These are phyloP conservation scores for Afroboletus lepidellus DNA, from an alignment of 1,284 basidiomycete species.

Conservation along the genomic window DNA sequence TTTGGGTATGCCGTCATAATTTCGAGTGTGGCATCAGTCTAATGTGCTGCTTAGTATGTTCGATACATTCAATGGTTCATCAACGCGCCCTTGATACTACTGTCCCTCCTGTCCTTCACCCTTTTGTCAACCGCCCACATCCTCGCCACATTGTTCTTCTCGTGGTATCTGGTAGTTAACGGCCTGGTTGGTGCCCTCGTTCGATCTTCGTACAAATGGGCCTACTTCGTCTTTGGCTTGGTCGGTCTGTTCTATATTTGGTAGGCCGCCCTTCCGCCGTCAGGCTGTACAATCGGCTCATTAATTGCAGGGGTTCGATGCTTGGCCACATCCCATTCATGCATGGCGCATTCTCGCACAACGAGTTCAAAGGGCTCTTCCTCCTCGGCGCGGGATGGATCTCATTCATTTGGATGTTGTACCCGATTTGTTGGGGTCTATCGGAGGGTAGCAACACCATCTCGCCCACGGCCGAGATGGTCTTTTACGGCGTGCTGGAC, in stretches of 20 bases:
- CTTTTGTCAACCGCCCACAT: constrained; percentile 53
- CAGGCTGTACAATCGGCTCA: not conserved
- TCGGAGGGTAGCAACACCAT: constrained; percentile 50
- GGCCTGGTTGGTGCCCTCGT: constrained; percentile 54
- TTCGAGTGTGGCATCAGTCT: not conserved
- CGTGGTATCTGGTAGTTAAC: constrained; percentile 47
- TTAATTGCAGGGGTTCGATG: constrained; percentile 26
- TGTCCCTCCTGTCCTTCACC: constrained; percentile 51
- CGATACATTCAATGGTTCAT: constrained; percentile 60
- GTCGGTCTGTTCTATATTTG: constrained; percentile 48
- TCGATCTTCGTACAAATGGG: constrained; percentile 49
- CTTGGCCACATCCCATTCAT: constrained; percentile 19
- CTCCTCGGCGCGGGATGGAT: constrained; percentile 41
- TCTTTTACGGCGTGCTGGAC: constrained; percentile 64
- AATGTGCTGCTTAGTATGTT: constrained; percentile 34
- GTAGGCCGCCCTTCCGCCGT: constrained; percentile 36
- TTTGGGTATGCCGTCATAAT: constrained; percentile 44
- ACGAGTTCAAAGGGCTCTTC: constrained; percentile 30
- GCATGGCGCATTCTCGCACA: not conserved
- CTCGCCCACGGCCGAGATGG: constrained; percentile 43
- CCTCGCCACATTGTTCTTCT: constrained; percentile 54
- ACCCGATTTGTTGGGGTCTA: constrained; percentile 48
- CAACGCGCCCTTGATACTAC: constrained; percentile 55
- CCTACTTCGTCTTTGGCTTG: constrained; percentile 44
- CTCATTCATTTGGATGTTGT: constrained; percentile 51